Conservation (phyloP, 345 rosid species). For the Barbarea vulgaris region DNA sequence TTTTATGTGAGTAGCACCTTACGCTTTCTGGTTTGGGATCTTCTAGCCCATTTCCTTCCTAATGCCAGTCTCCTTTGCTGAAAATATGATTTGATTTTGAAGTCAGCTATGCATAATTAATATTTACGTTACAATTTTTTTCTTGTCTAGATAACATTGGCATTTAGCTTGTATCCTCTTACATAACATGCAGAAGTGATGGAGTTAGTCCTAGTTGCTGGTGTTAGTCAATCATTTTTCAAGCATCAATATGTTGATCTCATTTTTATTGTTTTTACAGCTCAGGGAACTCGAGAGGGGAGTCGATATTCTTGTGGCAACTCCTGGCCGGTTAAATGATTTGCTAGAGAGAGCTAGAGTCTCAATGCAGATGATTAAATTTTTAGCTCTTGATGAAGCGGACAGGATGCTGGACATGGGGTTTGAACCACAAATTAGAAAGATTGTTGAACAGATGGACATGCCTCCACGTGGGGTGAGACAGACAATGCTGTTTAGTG, state of each 20-base stretch:
- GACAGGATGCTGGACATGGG: conserved; percentile 99
- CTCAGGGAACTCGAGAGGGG: conserved; percentile 95
- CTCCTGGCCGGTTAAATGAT: conserved; percentile 98
- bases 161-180: conserved; percentile 3
- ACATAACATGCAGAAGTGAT: conserved; percentile 5
- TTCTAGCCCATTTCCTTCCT: conserved; percentile 6
- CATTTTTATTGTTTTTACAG: conserved; percentile 49
- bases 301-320: conserved; percentile 97
- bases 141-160: not conserved
- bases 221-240: conserved; percentile 3
- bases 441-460: conserved; percentile 95
- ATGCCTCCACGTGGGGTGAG: conserved; percentile 89
- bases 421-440: conserved; percentile 97
- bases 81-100: not conserved
- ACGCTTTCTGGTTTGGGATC: conserved; percentile 10
- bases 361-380: conserved; percentile 85
- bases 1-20: conserved; percentile 4
- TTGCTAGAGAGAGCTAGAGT: conserved; percentile 96
- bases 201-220: not conserved
- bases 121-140: not conserved
- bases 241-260: not conserved
- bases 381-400: conserved; percentile 94
- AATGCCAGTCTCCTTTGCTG: conserved; percentile 2
- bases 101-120: not conserved
- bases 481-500: conserved; percentile 98